Percentiles rank a stretch among this genome's conserved stretches.
These are phyloP conservation scores for Inga laurina DNA, from an alignment of 306 rosid genomes.

Conservation along the genomic window DNA sequence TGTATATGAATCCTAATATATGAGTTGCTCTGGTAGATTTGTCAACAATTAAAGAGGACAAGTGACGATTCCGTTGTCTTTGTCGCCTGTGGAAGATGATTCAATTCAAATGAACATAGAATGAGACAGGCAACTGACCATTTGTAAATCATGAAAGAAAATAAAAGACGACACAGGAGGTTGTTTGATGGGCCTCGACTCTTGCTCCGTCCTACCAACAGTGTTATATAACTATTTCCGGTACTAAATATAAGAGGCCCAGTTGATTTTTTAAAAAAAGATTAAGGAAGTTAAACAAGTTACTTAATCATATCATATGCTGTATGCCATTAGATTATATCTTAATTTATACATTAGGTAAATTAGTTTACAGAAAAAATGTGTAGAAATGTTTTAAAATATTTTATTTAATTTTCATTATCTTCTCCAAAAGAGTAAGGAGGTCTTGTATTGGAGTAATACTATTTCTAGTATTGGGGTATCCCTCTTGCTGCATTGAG, in stretches of 20 bases:
- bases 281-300: no score
- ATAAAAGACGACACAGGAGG: not conserved
- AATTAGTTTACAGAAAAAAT: no score
- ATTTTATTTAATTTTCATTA: no score
- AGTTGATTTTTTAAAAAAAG: no score
- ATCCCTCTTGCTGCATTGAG: not conserved
- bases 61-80: not conserved
- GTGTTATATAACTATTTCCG: not conserved
- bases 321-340: no score
- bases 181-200: constrained; percentile 17
- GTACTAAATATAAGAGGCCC: no score
- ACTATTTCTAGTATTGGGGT: constrained; percentile 18
- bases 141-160: not conserved
- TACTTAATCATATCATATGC: rapidly evolving
- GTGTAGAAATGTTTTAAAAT: no score
- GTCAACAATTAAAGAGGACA: not conserved
- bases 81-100: not conserved
- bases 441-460: no score
- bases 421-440: rapidly evolving
- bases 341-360: no score
- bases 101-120: not conserved
- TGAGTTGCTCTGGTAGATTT: not conserved
- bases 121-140: constrained; percentile 20
- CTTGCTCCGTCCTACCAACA: constrained; percentile 30
- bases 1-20: not conserved